Evolutionary conservation across 495 filamentous ascomycete genomes (phyloP).

Genomic region (Amphirosellinia nigrospora): DNA sequence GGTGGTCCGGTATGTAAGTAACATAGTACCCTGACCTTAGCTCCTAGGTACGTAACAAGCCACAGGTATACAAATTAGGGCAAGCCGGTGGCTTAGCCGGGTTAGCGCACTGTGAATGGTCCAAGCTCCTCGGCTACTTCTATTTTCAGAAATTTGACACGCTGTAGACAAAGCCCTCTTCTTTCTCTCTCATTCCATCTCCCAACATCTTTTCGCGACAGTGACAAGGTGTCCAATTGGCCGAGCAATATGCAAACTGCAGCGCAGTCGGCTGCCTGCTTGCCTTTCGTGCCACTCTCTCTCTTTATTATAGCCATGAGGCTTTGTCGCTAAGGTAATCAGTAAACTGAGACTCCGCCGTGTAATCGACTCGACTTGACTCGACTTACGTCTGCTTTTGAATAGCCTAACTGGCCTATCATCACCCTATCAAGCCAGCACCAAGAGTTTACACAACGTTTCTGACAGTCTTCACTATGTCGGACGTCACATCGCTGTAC

Average conservation of each 20-base stretch:
- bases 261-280: conserved; percentile 31
- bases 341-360: neutral
- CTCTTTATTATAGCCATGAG: conserved; percentile 34
- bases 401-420: neutral
- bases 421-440: neutral
- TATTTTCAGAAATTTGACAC: conserved; percentile 13
- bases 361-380: too few relatives aligned
- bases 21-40: neutral
- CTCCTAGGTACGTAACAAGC: neutral
- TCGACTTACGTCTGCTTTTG: neutral
- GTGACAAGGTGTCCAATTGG: conserved; percentile 33
- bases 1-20: neutral
- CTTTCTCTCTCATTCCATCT: conserved; percentile 27
- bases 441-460: neutral
- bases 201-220: conserved; percentile 2
- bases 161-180: neutral
- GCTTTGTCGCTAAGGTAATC: conserved; percentile 21
- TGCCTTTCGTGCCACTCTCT: conserved; percentile 33
- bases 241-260: conserved; percentile 39
- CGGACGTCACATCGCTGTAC: conserved; percentile 37
- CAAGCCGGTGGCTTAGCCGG: neutral
- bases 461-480: conserved; percentile 27
- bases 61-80: neutral
- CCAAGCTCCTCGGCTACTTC: conserved; percentile 12
- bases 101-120: neutral